phyloP scores from a whole-genome alignment of 495 filamentous ascomycete genomes.

The Gamarada debralockiae region DNA sequence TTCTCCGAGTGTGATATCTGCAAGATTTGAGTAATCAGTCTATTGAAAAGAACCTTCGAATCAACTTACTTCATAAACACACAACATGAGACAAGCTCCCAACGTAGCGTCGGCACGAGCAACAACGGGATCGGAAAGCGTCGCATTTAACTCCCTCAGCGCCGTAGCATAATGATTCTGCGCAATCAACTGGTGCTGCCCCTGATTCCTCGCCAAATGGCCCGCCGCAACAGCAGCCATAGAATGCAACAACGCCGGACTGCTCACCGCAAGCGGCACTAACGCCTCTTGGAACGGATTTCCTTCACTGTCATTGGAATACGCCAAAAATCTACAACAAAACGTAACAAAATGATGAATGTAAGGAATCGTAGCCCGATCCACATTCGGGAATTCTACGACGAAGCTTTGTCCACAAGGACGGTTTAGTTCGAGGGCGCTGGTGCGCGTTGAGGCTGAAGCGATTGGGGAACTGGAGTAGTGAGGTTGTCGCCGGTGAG shows the following conservation, averaged over 20 bases:
- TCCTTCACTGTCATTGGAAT: conserved; percentile 6
- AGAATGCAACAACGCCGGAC: conserved; percentile 4
- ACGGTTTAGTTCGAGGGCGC: not conserved
- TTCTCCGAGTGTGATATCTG: conserved; percentile 22
- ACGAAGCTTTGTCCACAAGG: conserved; percentile 22
- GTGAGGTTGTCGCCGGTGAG: conserved; percentile 4
- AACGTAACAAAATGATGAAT: conserved; percentile 25
- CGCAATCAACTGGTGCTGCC: not conserved
- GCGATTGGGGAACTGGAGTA: not conserved
- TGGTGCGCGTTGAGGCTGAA: not conserved
- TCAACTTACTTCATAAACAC: conserved; percentile 7
- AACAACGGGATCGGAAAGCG: not conserved
- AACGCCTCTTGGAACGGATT: conserved; percentile 9
- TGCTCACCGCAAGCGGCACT: not conserved
- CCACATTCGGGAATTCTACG: conserved; percentile 22
- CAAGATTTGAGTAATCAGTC: too few relatives aligned
- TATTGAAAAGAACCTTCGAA: too few relatives aligned
- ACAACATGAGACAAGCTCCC: conserved; percentile 9
- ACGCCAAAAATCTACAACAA: conserved; percentile 20
- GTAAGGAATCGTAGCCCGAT: conserved; percentile 17
- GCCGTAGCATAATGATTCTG: conserved; percentile 5
- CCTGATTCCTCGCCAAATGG: conserved; percentile 3
- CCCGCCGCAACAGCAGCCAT: conserved; percentile 7
- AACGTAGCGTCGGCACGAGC: conserved; percentile 1
- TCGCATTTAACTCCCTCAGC: conserved; percentile 2